Evolutionary conservation across 306 rosid genomes (phyloP), one percentile per base, ranked within the genome.

Genomic region (Alnus glutinosa): DNA sequence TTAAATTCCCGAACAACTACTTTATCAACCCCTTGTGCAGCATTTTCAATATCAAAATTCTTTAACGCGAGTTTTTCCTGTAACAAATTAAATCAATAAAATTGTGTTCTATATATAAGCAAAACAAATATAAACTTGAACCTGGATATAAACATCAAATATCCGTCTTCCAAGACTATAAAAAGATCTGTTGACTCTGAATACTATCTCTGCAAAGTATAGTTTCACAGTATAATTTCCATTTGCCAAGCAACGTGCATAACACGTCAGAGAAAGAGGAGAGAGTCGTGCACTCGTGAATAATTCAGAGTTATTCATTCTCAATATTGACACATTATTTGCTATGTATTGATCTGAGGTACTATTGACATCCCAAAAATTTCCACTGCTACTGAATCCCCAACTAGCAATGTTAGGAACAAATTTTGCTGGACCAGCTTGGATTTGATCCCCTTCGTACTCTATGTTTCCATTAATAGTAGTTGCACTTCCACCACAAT

Each of bases 111-210:
- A 69, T 10, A 44, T 73, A 57, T 52, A 61, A 5, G 19, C 16
- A 68, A 3, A 71, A 71, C 46, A 55, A 47, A 79, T 61, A 68
- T 69, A 61, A 77, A 49, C 42, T 39, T 2, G 16, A 84, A 90
- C 94, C 94, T 90, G 92, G 19, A 88, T 69, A 85, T 88, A 88
- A 77, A 88, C 84, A 77, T 90, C 86, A 83, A 90, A 90, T 68
- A 87, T 42, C 69, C 92, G 88, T 77, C 77, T 87, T 80, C 92
- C 95, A 78, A 87, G 87, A 72, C 94, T 81, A 15, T 5, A 77
- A 72, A 78, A 90, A 55, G 89, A 88, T 66, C 78, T 82, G 55
- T 84, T 88, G 28, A 85, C 87, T 13, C 87, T 76, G 66, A 90
- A 81, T 47, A 59, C 75, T 83, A 87, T 83, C 78, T 90, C 94